phyloP scores from a whole-genome alignment of 805 yeast genomes.

The Zygosaccharomyces rouxii region DNA sequence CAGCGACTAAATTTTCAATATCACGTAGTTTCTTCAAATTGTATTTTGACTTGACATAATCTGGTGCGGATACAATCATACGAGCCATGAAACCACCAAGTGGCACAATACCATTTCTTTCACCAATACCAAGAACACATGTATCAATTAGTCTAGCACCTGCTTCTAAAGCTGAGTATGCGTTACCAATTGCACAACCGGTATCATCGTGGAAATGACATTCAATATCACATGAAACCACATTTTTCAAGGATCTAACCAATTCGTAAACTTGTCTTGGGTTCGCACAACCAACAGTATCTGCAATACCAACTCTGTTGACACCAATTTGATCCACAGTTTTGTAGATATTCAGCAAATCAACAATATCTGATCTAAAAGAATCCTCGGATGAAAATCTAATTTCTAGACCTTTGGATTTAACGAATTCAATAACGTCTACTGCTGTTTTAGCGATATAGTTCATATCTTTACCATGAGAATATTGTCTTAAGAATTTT shows the following conservation, averaged over 20 bases:
- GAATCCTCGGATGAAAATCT: conserved; percentile 96
- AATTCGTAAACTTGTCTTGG: conserved; percentile 98
- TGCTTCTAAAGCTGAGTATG: conserved; percentile 95
- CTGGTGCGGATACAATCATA: conserved; percentile 97
- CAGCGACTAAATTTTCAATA: conserved; percentile 92
- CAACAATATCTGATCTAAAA: conserved; percentile 94
- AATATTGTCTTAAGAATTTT: conserved; percentile 85
- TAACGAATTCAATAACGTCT: conserved; percentile 95
- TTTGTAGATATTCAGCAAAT: conserved; percentile 87
- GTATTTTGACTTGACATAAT: conserved; percentile 89
- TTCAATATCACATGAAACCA: conserved; percentile 94
- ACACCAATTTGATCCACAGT: conserved; percentile 97
- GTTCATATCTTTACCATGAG: conserved; percentile 98
- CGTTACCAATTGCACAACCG: conserved; percentile 98
- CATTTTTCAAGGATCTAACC: conserved; percentile 86
- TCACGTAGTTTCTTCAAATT: conserved; percentile 94
- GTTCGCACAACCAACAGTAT: conserved; percentile 98
- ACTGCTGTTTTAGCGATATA: conserved; percentile 93
- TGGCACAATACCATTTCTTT: conserved; percentile 97
- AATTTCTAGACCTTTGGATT: conserved; percentile 93
- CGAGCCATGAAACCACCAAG: conserved; percentile 98
- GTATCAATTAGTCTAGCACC: conserved; percentile 95
- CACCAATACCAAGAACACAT: conserved; percentile 97
- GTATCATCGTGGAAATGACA: conserved; percentile 99
- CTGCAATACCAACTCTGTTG: conserved; percentile 98